Percentiles rank a stretch among this genome's conserved stretches.
Conservation (phyloP, 2,329 filamentous ascomycete genomes). For the Penicillium sp. region DNA sequence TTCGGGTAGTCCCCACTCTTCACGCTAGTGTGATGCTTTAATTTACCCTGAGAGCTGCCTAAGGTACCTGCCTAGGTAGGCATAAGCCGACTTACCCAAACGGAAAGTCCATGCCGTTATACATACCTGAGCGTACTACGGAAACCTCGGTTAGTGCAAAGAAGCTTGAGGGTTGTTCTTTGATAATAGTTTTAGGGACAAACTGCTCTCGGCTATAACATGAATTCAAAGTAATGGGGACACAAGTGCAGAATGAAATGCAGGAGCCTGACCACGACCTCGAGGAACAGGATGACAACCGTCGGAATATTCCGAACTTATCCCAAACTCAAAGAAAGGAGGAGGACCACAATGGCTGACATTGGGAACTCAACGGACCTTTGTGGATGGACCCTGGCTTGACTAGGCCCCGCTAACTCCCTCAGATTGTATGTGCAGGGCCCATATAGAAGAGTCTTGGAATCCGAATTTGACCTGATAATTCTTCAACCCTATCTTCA, state of each 20-base stretch:
- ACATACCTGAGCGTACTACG: neutral
- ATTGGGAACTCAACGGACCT: neutral
- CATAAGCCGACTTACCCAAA: neutral
- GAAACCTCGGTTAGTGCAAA: too few relatives aligned
- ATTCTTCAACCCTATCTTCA: neutral
- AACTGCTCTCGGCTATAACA: too few relatives aligned
- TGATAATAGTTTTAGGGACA: too few relatives aligned
- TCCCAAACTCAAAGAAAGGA: neutral
- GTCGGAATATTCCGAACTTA: neutral
- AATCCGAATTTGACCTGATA: neutral
- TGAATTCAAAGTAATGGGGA: neutral
- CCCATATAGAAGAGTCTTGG: neutral
- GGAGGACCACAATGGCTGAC: neutral
- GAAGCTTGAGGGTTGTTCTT: too few relatives aligned
- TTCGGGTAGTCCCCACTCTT: neutral
- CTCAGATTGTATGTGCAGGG: neutral
- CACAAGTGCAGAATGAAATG: neutral
- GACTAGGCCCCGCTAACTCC: constrained; percentile 1
- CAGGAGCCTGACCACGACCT: neutral
- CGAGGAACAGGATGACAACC: neutral
- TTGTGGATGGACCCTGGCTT: neutral
- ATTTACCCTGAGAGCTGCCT: too few relatives aligned
- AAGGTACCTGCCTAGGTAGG: too few relatives aligned
- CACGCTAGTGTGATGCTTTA: neutral
- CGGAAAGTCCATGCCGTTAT: neutral